Evolutionary conservation across 768 basidiomycete genomes (phyloP).

Genomic region (Mycena capillaripes): DNA sequence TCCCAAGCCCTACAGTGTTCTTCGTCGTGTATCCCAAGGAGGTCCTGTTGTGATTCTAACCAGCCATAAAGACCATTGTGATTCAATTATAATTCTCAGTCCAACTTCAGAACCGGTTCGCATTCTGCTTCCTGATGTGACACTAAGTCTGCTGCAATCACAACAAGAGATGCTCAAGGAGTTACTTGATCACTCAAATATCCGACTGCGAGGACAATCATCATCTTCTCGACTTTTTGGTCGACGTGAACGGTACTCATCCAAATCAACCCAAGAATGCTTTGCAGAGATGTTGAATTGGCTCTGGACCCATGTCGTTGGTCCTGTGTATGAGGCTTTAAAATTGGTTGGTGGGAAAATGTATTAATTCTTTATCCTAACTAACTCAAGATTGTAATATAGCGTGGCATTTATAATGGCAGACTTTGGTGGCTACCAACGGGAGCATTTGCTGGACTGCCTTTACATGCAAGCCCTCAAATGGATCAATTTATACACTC

Average conservation of each 20-base stretch:
- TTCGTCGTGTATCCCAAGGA: neutral
- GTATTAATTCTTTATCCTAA: neutral
- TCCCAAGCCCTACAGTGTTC: neutral
- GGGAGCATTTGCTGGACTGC: neutral
- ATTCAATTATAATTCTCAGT: neutral
- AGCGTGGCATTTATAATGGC: neutral
- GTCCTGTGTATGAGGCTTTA: neutral
- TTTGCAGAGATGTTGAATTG: neutral
- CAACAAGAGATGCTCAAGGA: neutral
- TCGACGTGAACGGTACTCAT: neutral
- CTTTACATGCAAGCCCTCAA: neutral
- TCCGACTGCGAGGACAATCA: neutral
- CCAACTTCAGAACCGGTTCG: neutral
- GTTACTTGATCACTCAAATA: neutral
- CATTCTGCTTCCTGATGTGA: neutral
- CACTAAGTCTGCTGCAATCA: neutral
- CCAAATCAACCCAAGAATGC: neutral
- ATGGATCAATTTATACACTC: neutral
- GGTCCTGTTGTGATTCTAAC: neutral
- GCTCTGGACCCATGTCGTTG: neutral
- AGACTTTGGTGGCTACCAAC: neutral
- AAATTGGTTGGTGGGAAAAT: neutral
- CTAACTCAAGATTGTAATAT: neutral
- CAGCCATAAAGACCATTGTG: neutral
- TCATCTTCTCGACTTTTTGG: neutral